phyloP scores from a whole-genome alignment of 345 rosid genomes.

The Hibiscus mutabilis region DNA sequence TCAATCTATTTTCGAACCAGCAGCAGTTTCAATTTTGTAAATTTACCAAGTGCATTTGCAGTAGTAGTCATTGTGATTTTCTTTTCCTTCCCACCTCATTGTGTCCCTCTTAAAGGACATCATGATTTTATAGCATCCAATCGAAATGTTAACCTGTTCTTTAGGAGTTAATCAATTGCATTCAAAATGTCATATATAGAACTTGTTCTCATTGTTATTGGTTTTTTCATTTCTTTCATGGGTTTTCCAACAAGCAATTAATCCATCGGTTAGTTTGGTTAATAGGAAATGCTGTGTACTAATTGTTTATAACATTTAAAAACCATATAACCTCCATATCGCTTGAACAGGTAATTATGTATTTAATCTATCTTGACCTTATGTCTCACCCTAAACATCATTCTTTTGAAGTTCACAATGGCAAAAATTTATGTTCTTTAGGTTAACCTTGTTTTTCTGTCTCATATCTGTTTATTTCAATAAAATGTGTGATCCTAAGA shows the following conservation, averaged over 20 bases:
- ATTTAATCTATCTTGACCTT: neutral
- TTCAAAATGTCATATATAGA: neutral
- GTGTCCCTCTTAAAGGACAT: neutral
- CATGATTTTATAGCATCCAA: neutral
- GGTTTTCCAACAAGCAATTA: neutral
- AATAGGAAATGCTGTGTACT: neutral
- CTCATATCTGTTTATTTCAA: neutral
- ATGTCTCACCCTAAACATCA: neutral
- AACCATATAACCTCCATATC: neutral
- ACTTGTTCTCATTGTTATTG: neutral
- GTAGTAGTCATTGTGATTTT: neutral
- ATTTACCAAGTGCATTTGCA: neutral
- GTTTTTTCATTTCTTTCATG: neutral
- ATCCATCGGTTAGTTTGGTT: neutral
- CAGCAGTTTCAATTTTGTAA: neutral
- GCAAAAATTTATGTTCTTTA: neutral
- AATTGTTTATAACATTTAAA: neutral
- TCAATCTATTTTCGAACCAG: neutral
- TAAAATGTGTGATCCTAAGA: neutral
- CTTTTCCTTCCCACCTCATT: neutral
- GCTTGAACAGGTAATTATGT: neutral
- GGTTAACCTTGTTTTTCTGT: neutral
- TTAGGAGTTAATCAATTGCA: neutral
- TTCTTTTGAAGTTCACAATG: neutral
- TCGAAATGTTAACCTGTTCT: conserved; percentile 1